Percentiles rank a stretch among this genome's conserved stretches.
Evolutionary conservation across 139 green algal genomes (phyloP).

Genomic region (Monoraphidium neglectum): DNA sequence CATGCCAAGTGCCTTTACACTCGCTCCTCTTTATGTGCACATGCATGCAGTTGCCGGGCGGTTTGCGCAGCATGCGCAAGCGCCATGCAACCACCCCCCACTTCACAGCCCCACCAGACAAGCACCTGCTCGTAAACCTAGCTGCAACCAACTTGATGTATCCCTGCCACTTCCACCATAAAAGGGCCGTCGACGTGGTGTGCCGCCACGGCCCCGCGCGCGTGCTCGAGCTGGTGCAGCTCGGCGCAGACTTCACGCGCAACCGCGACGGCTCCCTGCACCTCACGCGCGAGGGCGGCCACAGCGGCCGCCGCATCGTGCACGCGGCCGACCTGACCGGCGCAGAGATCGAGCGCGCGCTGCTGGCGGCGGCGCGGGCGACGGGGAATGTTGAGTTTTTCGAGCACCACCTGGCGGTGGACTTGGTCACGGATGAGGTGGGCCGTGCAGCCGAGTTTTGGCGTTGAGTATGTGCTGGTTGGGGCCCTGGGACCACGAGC

Average conservation of each 20-base stretch:
- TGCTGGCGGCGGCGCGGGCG: slow-evolving; percentile 65
- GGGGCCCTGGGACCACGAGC: too few species aligned
- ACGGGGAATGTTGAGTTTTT: slow-evolving; percentile 85
- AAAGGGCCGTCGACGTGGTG: slow-evolving; percentile 92
- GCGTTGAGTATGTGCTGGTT: too few species aligned
- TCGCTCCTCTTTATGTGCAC: too few species aligned
- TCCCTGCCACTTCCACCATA: too few species aligned
- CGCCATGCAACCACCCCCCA: too few species aligned
- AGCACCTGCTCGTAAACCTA: too few species aligned
- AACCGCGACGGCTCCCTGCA: slow-evolving; percentile 82
- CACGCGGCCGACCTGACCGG: slow-evolving; percentile 95
- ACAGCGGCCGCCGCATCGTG: slow-evolving; percentile 92
- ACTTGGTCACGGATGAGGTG: slow-evolving; percentile 69
- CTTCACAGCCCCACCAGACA: too few species aligned
- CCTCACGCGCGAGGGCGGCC: slow-evolving; percentile 95
- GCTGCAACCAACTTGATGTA: too few species aligned
- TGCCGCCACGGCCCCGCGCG: slow-evolving; percentile 86
- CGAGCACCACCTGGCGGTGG: slow-evolving; percentile 78
- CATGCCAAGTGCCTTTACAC: too few species aligned
- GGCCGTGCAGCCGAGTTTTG: too few species aligned
- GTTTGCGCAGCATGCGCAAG: too few species aligned
- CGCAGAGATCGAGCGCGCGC: slow-evolving; percentile 91
- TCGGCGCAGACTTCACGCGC: slow-evolving; percentile 90
- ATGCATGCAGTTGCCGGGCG: too few species aligned
- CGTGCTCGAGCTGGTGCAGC: slow-evolving; percentile 87